Conservation (phyloP, 805 yeast genomes). For the Isabelozyma pseudorhagii region DNA sequence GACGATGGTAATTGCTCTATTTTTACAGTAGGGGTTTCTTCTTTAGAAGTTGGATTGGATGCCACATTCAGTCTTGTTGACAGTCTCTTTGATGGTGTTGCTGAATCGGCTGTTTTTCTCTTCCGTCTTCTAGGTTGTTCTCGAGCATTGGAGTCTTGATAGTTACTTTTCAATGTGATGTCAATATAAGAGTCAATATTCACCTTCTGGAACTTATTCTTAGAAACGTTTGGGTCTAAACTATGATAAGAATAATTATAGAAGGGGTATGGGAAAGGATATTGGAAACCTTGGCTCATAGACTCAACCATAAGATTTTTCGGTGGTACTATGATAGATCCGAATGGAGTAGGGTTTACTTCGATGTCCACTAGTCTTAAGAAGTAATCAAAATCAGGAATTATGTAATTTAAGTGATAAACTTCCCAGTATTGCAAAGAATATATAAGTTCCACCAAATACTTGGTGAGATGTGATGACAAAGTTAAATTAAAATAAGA, state of each 20-base stretch:
- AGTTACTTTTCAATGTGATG: constrained; percentile 23
- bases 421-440: constrained; percentile 43
- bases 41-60: not conserved
- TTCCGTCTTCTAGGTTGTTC: constrained; percentile 1
- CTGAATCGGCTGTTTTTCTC: constrained; percentile 1
- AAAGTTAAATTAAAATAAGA: constrained; percentile 36
- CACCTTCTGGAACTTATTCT: constrained; percentile 22
- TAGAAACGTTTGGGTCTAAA: constrained; percentile 21
- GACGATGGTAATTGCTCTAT: not conserved
- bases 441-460: constrained; percentile 35
- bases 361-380: constrained; percentile 34
- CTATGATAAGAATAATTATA: constrained; percentile 43
- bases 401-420: constrained; percentile 32
- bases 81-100: constrained; percentile 1
- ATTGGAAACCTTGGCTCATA: constrained; percentile 39
- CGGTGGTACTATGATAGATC: constrained; percentile 39
- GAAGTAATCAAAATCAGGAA: constrained; percentile 32
- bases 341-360: constrained; percentile 31
- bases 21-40: not conserved
- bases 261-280: constrained; percentile 45
- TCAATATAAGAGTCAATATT: constrained; percentile 35
- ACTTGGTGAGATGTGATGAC: constrained; percentile 38
- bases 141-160: not conserved
- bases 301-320: constrained; percentile 30
- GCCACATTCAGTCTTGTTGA: not conserved